Base-by-base conservation (phyloP, 768 basidiomycete genomes). In the Rhizopogon roseolus region DNA sequence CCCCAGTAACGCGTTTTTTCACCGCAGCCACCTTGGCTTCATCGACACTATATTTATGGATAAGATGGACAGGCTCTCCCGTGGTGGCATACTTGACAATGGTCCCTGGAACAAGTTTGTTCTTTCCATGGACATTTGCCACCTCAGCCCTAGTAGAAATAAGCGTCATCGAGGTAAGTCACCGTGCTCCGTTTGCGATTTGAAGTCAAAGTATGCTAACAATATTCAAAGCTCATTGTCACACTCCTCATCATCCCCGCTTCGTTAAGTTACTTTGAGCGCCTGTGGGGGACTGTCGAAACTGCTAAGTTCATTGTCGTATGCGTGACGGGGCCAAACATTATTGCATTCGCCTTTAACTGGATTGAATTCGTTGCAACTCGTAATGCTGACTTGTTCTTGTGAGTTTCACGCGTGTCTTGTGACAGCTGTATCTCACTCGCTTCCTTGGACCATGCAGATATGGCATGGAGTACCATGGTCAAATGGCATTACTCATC, bases 41-140 rank as follows among this genome's bases (percentile, higher is more conserved):
- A 10, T 81, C 86, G 25, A 71, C 82, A 58, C 60, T 84, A 53
- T 87, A 86, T 72, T 76, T 77, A 58, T 88, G 83, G 78, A 71
- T 88, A 44, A 73, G 71, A 61, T 91, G 82, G 81, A 68, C 76
- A 67, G 61, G 63, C 62, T 55, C 69, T 67, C 56, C 73, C 63
- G 52, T 76, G 64, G 60, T 71, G 28, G 83, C 87, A 29, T 95
- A 88, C 71, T 76, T 96, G 62, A 84, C 86, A 6, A 74, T 95
- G 55, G 76, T 90, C 10, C 94, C 94, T 5, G 94, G 93, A 13
- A 78, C 81, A 40, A 86, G 86, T 62, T 61, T 93, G 29, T 91
- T 86, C 68, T 85, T 85, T 57, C 96, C 96, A 43, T 99, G 97
- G 97, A 93, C 93, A 3, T 79, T 98, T 60, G 71, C 93, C n/a